Conservation (phyloP, 1,284 basidiomycete genomes). For the Sporisorium sorghi region DNA sequence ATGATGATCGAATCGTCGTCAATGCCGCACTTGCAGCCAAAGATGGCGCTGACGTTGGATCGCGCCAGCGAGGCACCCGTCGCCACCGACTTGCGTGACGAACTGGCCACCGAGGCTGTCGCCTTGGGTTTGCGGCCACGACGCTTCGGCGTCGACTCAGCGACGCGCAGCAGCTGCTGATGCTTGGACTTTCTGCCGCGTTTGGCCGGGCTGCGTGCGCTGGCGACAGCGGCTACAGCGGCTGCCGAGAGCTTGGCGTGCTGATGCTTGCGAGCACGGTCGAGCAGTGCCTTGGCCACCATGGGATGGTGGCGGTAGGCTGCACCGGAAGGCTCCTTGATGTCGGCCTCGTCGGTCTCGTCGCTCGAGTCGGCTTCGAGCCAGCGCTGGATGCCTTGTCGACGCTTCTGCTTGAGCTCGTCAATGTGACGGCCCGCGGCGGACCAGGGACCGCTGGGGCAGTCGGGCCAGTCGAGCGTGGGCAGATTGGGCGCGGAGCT, state of each 20-base stretch:
- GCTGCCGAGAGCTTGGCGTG: constrained; percentile 30
- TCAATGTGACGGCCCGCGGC: constrained; percentile 46
- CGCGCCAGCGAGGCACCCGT: constrained; percentile 43
- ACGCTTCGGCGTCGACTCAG: constrained; percentile 32
- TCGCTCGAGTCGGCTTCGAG: constrained; percentile 48
- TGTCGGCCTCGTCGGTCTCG: constrained; percentile 25
- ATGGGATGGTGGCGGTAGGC: constrained; percentile 60
- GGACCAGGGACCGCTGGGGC: constrained; percentile 48
- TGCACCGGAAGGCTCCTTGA: constrained; percentile 16
- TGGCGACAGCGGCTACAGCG: constrained; percentile 19
- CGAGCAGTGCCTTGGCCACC: constrained; percentile 61
- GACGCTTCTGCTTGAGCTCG: constrained; percentile 41
- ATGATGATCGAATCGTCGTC: constrained; percentile 57
- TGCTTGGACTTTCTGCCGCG: constrained; percentile 39
- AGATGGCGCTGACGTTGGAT: constrained; percentile 42
- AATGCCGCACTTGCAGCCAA: constrained; percentile 57
- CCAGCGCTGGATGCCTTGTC: constrained; percentile 44
- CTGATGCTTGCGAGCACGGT: constrained; percentile 52
- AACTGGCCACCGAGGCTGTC: constrained; percentile 33
- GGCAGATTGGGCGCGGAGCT: constrained; percentile 27
- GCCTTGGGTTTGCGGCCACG: constrained; percentile 42
- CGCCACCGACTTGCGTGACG: constrained; percentile 44
- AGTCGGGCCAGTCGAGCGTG: constrained; percentile 54
- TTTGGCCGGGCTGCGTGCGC: constrained; percentile 21
- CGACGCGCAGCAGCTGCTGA: constrained; percentile 21